phyloP scores from a whole-genome alignment of 2,329 filamentous ascomycete species.

The Diaporthe ilicicola region DNA sequence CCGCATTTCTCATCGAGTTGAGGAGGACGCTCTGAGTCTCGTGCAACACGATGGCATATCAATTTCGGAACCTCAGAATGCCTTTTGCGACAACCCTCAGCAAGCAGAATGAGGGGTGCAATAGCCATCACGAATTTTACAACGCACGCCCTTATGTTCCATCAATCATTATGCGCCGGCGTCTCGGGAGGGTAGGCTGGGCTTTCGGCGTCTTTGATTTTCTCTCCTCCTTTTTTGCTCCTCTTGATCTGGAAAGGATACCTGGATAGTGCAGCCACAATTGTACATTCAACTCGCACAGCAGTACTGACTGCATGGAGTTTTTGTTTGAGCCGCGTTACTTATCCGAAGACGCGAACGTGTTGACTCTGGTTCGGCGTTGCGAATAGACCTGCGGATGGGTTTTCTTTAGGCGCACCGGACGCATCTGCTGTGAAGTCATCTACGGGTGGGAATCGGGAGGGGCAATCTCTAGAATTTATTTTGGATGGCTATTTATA shows the following conservation, averaged over 20 bases:
- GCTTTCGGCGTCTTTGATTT: neutral
- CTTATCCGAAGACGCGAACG: neutral
- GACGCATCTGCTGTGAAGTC: neutral
- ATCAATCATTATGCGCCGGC: slow-evolving; percentile 15
- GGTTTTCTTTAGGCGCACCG: slow-evolving; percentile 7
- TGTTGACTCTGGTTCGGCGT: neutral
- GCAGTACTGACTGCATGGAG: neutral
- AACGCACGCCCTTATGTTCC: neutral
- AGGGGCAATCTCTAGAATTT: neutral
- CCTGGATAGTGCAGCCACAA: slow-evolving; percentile 3
- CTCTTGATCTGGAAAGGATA: neutral
- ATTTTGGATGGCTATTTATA: neutral
- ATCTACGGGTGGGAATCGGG: neutral
- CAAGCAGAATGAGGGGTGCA: no score
- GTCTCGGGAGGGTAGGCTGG: slow-evolving; percentile 3
- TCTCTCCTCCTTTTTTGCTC: neutral
- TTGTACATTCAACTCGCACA: neutral
- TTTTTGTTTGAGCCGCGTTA: neutral
- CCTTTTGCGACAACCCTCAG: neutral
- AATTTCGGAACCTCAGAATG: neutral
- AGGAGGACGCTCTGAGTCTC: neutral
- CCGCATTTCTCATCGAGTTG: neutral
- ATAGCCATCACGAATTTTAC: neutral
- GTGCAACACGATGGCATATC: neutral
- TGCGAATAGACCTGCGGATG: neutral